Conservation (phyloP, 106 monocot species). For the Agapanthus africanus region DNA sequence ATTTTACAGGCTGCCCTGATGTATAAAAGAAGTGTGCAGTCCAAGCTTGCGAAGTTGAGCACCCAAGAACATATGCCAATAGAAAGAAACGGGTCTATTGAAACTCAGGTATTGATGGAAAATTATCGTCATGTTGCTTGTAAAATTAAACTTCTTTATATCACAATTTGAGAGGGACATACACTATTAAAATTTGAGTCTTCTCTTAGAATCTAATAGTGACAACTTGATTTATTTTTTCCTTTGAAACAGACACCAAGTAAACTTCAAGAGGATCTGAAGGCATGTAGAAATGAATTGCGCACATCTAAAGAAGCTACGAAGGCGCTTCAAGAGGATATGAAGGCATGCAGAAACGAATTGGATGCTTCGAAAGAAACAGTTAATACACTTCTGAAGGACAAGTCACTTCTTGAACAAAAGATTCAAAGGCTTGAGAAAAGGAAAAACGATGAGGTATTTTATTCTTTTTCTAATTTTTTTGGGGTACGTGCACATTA, state of each 20-base stretch:
- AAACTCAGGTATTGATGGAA: slow-evolving; percentile 25
- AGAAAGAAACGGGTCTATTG: slow-evolving; percentile 17
- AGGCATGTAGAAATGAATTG: no score
- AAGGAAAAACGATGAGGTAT: slow-evolving; percentile 78
- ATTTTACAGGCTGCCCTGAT: slow-evolving; percentile 39
- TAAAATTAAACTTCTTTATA: background rate
- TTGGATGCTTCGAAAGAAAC: slow-evolving; percentile 56
- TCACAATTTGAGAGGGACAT: background rate
- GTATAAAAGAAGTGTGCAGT: slow-evolving; percentile 54
- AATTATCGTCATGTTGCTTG: background rate
- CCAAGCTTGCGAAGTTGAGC: slow-evolving; percentile 28
- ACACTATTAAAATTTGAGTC: background rate
- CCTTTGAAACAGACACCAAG: slow-evolving; percentile 33
- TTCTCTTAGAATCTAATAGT: background rate
- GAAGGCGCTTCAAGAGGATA: slow-evolving; percentile 50
- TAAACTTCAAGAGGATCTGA: slow-evolving; percentile 63
- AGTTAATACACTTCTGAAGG: slow-evolving; percentile 45
- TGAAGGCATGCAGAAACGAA: slow-evolving; percentile 44
- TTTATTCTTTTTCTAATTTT: background rate
- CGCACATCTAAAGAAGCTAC: slow-evolving; percentile 57
- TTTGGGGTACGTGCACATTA: no score
- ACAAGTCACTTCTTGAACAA: slow-evolving; percentile 73
- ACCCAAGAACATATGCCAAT: slow-evolving; percentile 16
- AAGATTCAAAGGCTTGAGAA: slow-evolving; percentile 66
- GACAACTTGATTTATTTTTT: background rate